Conservation (phyloP, 169 alveolate species). For the Plasmodium fragile region DNA sequence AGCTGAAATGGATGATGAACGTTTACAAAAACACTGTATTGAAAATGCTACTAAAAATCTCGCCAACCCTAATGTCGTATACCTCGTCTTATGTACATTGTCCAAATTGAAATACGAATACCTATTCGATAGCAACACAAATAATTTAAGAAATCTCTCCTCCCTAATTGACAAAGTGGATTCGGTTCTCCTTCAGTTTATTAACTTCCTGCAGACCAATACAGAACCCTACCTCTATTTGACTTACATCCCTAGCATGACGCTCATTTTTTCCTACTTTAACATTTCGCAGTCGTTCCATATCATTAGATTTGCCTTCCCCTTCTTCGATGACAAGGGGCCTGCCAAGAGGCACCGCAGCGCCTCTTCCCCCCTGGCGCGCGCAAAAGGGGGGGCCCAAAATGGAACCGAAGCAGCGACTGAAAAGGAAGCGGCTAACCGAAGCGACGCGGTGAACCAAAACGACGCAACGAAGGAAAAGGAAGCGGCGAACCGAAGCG, state of each 20-base stretch:
- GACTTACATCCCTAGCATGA: conserved; percentile 16
- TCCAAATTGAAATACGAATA: conserved; percentile 65
- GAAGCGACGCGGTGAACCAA: neutral
- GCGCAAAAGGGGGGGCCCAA: neutral
- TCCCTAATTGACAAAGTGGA: conserved; percentile 27
- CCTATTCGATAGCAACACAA: conserved; percentile 59
- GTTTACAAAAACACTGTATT: conserved; percentile 12
- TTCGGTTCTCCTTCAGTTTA: conserved; percentile 35
- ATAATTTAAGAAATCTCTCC: conserved; percentile 43
- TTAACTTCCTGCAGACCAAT: conserved; percentile 38
- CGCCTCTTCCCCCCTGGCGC: neutral
- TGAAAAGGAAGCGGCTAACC: neutral
- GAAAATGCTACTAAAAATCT: conserved; percentile 14
- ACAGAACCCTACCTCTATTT: conserved; percentile 16
- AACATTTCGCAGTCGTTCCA: conserved; percentile 58
- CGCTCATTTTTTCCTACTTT: conserved; percentile 23
- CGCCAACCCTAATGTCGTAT: conserved; percentile 34
- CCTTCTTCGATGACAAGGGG: conserved; percentile 5
- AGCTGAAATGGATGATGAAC: conserved; percentile 30
- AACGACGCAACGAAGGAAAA: neutral
- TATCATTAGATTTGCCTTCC: conserved; percentile 29
- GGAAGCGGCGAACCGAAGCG: neutral
- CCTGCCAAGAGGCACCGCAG: neutral
- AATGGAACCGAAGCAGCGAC: neutral
- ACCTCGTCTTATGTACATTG: conserved; percentile 18